A percentile compares a stretch with the other conserved stretches of the same genome.
Conservation (phyloP, 2,329 filamentous ascomycete genomes). For the Neonectria ditissima region DNA sequence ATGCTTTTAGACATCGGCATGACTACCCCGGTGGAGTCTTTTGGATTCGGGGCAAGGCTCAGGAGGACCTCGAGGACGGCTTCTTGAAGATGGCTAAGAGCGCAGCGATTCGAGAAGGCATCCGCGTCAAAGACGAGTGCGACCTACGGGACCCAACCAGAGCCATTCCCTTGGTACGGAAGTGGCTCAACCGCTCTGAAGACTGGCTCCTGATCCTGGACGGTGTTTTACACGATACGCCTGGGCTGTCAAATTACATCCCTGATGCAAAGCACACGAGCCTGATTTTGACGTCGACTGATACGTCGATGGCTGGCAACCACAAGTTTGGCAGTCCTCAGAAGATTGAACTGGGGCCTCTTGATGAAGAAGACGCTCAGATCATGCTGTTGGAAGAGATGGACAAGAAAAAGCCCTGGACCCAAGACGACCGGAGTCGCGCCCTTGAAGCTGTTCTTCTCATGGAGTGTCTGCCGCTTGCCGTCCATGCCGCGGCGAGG, state of each 20-base stretch:
- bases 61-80: conserved; percentile 43
- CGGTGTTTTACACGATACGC: conserved; percentile 39
- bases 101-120: conserved; percentile 27
- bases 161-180: conserved; percentile 35
- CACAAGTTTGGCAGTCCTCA: conserved; percentile 40
- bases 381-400: conserved; percentile 40
- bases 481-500: conserved; percentile 37
- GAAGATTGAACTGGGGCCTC: conserved; percentile 38
- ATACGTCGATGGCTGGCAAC: conserved; percentile 40
- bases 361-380: conserved; percentile 34
- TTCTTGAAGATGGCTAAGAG: conserved; percentile 40
- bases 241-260: conserved; percentile 32
- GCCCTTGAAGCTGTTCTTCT: conserved; percentile 36
- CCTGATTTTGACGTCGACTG: conserved; percentile 42
- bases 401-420: conserved; percentile 40
- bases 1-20: conserved; percentile 38
- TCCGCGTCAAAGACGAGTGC: conserved; percentile 30
- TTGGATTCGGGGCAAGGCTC: conserved; percentile 41
- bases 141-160: conserved; percentile 29
- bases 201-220: conserved; percentile 44
- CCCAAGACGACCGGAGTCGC: conserved; percentile 34
- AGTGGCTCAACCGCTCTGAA: conserved; percentile 38
- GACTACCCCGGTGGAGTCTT: conserved; percentile 41
- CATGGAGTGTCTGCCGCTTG: conserved; percentile 37
- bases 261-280: conserved; percentile 39